Evolutionary conservation across 768 basidiomycete species (phyloP), one percentile per base, ranked within the genome.

Genomic region (Daedaleopsis sinensis): DNA sequence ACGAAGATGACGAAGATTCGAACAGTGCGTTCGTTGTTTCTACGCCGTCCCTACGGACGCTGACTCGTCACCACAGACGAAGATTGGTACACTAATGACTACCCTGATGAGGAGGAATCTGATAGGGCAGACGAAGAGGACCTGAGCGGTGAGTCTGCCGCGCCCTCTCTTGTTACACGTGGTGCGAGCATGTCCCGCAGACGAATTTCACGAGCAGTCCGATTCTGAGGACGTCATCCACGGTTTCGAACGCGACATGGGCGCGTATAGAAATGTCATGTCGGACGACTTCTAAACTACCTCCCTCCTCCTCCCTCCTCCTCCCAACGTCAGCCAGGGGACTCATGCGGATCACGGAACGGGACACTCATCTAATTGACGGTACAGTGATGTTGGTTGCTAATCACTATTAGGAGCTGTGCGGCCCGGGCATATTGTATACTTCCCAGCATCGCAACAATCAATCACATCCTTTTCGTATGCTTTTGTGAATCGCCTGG

Each of bases 51-150:
- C 44, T 51, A 39, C 50, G n/a, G 5, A 55, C 36, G 42, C 50
- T 24, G 32, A 49, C 38, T 3, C 19, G 37, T 43, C 10, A 49
- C 9, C 55, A 6, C 66, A 92, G 91, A 87, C 18, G 91, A 93
- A 72, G 90, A 91, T 64, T 91, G 87, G 68, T 92, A 91, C 74
- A 90, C 84, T 67, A 93, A 93, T 61, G 91, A 93, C 69, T 93
- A 93, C 65, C 91, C 91, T 6, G 90, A 91, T 27, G 91, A 88
- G 52, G 63, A 61, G 21, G 59, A 60, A 12, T 48, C 52, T 4
- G 66, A 63, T 36, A 47, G 61, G 19, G 32, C 51, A 27, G 35
- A 59, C 59, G 67, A 65, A 13, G 63, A 58, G 21, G 61, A 62
- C 5, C n/a, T 62, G 10, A 67, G 64, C 43, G 67, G 67, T 65